Evolutionary conservation across 2,329 filamentous ascomycete genomes (phyloP).

Genomic region (Botrytis cinerea): DNA sequence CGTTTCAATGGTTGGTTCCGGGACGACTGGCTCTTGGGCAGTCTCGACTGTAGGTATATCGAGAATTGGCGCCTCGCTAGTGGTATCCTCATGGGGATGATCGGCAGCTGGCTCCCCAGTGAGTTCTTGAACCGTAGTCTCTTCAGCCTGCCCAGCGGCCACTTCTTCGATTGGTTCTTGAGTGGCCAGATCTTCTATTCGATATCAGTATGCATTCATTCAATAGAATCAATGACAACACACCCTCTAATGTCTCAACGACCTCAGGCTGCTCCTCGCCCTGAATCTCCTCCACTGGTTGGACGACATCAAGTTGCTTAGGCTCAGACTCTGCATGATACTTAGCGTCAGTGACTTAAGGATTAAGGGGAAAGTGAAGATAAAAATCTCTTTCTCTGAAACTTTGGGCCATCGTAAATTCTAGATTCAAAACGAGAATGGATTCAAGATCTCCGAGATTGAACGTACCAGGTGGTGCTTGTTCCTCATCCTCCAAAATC

Average conservation of each 20-base stretch:
- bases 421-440: slow-evolving; percentile 9
- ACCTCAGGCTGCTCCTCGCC: neutral
- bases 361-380: neutral
- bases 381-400: slow-evolving; percentile 7
- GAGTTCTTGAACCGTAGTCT: neutral
- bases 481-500: slow-evolving; percentile 2
- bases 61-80: neutral
- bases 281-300: neutral
- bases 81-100: neutral
- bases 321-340: neutral
- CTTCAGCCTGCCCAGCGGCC: slow-evolving; percentile 3
- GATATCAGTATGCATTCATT: neutral
- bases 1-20: neutral
- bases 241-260: neutral
- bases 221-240: neutral
- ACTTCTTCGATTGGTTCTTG: neutral
- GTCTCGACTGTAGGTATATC: neutral
- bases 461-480: slow-evolving; percentile 13
- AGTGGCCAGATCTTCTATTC: neutral
- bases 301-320: neutral
- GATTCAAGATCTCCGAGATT: slow-evolving; percentile 7
- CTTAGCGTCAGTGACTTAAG: slow-evolving; percentile 1
- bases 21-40: neutral
- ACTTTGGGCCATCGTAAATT: neutral
- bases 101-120: neutral